Conservation (phyloP, 768 basidiomycete species). For the Auriscalpium microsporum region DNA sequence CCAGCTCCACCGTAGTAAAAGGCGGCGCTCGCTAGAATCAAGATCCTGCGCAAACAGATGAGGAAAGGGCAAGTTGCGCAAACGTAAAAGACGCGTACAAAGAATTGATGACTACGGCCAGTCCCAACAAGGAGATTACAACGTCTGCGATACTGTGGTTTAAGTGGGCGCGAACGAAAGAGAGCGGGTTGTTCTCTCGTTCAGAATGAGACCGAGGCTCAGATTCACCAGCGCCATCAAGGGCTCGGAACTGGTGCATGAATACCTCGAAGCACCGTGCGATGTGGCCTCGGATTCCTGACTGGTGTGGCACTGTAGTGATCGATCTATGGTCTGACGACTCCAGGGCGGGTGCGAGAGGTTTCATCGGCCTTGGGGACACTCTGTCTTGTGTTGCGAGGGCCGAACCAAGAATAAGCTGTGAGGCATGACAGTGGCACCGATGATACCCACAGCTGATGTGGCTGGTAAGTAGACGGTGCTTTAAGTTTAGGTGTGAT, state of each 20-base stretch:
- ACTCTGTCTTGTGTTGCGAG: constrained; percentile 35
- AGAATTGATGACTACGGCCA: constrained; percentile 86
- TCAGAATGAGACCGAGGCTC: constrained; percentile 25
- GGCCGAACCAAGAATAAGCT: constrained; percentile 36
- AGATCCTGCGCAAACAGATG: constrained; percentile 41
- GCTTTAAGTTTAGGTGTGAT: neutral
- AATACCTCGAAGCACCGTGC: neutral
- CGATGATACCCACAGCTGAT: constrained; percentile 19
- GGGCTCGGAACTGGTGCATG: neutral
- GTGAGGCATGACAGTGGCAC: constrained; percentile 43
- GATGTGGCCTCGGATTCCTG: neutral
- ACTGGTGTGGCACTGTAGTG: neutral
- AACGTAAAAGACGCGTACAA: constrained; percentile 38
- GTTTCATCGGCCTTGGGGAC: neutral
- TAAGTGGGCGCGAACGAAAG: constrained; percentile 54
- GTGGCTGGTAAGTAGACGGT: neutral
- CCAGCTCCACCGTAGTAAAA: constrained; percentile 51
- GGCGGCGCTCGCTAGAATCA: constrained; percentile 75
- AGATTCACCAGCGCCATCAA: neutral
- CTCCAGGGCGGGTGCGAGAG: neutral
- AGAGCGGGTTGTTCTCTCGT: constrained; percentile 44
- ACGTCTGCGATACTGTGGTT: constrained; percentile 62
- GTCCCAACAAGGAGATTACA: constrained; percentile 60
- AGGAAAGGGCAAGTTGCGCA: constrained; percentile 1
- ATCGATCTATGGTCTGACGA: neutral